phyloP scores from a whole-genome alignment of 1,284 basidiomycete species.

The Trametes polyzona region DNA sequence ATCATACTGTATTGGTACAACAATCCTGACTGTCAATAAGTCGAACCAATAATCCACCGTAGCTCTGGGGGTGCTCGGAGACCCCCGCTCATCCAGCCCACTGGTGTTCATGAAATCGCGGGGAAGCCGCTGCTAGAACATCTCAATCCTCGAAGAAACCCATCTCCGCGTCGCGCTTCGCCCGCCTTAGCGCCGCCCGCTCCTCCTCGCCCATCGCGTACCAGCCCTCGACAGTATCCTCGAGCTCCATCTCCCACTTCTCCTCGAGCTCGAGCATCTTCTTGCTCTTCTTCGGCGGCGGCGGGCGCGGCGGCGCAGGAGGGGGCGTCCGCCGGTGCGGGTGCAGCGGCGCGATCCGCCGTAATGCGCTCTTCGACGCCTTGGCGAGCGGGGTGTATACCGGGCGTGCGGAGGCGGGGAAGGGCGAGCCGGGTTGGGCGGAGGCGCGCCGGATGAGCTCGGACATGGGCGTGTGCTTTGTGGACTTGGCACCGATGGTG shows the following conservation, averaged over 20 bases:
- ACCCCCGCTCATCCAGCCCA: no score
- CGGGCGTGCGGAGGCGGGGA: slow-evolving; percentile 44
- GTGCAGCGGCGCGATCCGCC: slow-evolving; percentile 73
- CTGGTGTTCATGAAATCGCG: background rate
- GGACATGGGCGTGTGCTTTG: slow-evolving; percentile 64
- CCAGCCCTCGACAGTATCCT: slow-evolving; percentile 77
- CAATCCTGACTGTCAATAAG: no score
- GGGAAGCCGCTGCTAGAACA: background rate
- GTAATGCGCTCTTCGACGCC: slow-evolving; percentile 60
- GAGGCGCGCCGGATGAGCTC: slow-evolving; percentile 75
- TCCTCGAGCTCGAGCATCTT: slow-evolving; percentile 76
- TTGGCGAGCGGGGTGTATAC: slow-evolving; percentile 69
- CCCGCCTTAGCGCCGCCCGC: slow-evolving; percentile 58
- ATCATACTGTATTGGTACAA: no score
- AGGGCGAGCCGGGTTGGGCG: slow-evolving; percentile 66
- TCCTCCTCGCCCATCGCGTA: slow-evolving; percentile 66
- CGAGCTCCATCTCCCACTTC: slow-evolving; percentile 76
- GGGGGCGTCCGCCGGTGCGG: slow-evolving; percentile 72
- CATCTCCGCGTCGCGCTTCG: slow-evolving; percentile 66
- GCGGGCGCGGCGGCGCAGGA: slow-evolving; percentile 64
- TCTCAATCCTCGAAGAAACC: slow-evolving; percentile 42
- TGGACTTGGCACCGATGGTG: slow-evolving; percentile 28
- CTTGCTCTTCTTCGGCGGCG: slow-evolving; percentile 72
- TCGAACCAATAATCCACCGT: background rate
- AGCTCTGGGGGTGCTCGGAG: background rate